These are phyloP conservation scores for Microascus cirrosus DNA, from an alignment of 2,329 filamentous ascomycete species.

Conservation along the genomic window DNA sequence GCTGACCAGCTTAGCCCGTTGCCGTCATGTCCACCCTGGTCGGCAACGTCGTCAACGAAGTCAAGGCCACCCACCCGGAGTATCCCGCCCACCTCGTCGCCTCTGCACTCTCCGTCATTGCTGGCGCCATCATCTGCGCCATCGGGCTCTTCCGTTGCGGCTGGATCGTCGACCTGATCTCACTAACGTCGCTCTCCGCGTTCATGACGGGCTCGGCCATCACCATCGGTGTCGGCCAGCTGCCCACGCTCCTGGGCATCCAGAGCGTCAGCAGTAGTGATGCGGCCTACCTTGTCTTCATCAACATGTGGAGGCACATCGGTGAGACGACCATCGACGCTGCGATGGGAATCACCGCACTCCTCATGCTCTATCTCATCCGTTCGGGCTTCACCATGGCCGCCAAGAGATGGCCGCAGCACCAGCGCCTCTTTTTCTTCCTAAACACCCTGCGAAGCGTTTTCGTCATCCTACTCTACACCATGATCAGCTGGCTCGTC, in stretches of 20 bases:
- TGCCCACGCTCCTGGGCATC: slow-evolving; percentile 74
- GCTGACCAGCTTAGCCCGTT: slow-evolving; percentile 51
- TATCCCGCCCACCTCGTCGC: slow-evolving; percentile 58
- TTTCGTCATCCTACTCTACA: slow-evolving; percentile 87
- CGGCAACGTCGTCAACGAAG: slow-evolving; percentile 65
- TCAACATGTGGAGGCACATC: slow-evolving; percentile 69
- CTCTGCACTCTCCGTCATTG: slow-evolving; percentile 65
- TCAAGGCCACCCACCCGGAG: slow-evolving; percentile 43
- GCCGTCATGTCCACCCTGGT: slow-evolving; percentile 90
- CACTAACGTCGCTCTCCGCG: slow-evolving; percentile 78
- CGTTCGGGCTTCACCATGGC: slow-evolving; percentile 52
- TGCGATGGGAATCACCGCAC: slow-evolving; percentile 75
- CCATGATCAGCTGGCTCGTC: slow-evolving; percentile 75
- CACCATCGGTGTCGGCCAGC: slow-evolving; percentile 75
- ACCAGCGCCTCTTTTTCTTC: slow-evolving; percentile 76
- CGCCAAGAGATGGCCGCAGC: slow-evolving; percentile 58
- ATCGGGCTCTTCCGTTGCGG: slow-evolving; percentile 73
- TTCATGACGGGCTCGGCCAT: slow-evolving; percentile 97
- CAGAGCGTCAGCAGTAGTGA: slow-evolving; percentile 62
- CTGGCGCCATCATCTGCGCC: slow-evolving; percentile 64
- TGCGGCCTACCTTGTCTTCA: slow-evolving; percentile 70
- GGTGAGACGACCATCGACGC: slow-evolving; percentile 62
- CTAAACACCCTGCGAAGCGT: slow-evolving; percentile 80
- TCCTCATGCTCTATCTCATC: slow-evolving; percentile 67
- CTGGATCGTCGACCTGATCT: slow-evolving; percentile 89